A percentile compares a stretch with the other conserved stretches of the same genome.
Conservation (phyloP, 2,329 filamentous ascomycete species). For the Xylaria sp. region DNA sequence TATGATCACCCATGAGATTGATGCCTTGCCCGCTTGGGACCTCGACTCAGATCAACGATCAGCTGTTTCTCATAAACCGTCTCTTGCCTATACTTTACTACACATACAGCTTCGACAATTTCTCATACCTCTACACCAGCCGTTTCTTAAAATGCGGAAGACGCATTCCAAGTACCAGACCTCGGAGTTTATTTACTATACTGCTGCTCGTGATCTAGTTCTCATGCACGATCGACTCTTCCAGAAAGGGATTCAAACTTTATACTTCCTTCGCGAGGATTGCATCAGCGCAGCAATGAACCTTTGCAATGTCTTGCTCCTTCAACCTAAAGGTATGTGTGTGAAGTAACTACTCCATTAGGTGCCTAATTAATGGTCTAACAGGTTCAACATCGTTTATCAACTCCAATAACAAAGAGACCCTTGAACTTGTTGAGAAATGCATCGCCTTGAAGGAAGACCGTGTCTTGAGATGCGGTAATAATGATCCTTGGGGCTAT, state of each 20-base stretch:
- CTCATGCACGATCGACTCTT: slow-evolving; percentile 70
- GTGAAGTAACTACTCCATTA: background rate
- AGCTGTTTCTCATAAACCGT: slow-evolving; percentile 62
- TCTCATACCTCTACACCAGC: slow-evolving; percentile 70
- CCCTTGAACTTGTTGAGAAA: slow-evolving; percentile 69
- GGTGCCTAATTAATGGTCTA: slow-evolving; percentile 30
- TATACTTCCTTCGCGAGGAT: slow-evolving; percentile 71
- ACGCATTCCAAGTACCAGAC: slow-evolving; percentile 71
- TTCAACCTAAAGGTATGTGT: slow-evolving; percentile 62
- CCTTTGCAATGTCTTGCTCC: slow-evolving; percentile 69
- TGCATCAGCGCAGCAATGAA: slow-evolving; percentile 70
- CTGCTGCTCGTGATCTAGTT: slow-evolving; percentile 70
- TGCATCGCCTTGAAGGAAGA: slow-evolving; percentile 71
- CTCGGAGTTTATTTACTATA: slow-evolving; percentile 72
- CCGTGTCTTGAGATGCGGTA: slow-evolving; percentile 68
- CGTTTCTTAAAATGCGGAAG: slow-evolving; percentile 69
- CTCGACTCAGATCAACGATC: slow-evolving; percentile 53
- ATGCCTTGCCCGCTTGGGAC: slow-evolving; percentile 69
- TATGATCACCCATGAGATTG: slow-evolving; percentile 70
- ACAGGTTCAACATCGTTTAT: slow-evolving; percentile 69
- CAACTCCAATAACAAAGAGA: slow-evolving; percentile 70
- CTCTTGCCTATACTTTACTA: slow-evolving; percentile 69
- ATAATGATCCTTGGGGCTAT: slow-evolving; percentile 73
- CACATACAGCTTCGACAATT: slow-evolving; percentile 71
- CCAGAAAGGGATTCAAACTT: slow-evolving; percentile 67